Conservation (phyloP, 257 asterid genomes). For the Linderniella brevidens region DNA sequence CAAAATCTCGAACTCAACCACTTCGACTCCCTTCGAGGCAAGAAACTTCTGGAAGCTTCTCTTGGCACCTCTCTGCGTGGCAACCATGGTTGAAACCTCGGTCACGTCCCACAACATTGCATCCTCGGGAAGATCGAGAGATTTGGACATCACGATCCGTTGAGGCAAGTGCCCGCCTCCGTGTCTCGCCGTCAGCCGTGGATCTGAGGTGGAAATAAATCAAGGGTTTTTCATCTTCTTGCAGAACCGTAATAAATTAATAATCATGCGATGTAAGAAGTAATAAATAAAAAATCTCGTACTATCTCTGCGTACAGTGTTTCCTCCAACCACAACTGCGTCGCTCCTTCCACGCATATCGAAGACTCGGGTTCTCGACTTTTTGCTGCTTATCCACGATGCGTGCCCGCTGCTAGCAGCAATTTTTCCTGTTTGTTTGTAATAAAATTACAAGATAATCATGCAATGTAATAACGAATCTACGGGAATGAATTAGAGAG, state of each 20-base stretch:
- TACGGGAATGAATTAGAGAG: constrained; percentile 11
- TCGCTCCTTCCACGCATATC: constrained; percentile 94
- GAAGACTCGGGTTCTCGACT: constrained; percentile 67
- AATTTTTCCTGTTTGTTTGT: constrained; percentile 50
- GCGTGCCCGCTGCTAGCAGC: constrained; percentile 96
- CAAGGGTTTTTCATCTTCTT: constrained; percentile 12
- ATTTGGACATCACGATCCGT: constrained; percentile 73
- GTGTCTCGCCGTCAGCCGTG: constrained; percentile 85
- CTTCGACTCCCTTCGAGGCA: constrained; percentile 93
- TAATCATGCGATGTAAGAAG: constrained; percentile 10
- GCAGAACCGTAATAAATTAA: constrained; percentile 9
- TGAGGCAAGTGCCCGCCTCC: constrained; percentile 95
- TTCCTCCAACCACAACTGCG: constrained; percentile 97
- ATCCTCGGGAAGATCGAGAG: constrained; percentile 87
- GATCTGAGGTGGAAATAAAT: constrained; percentile 74
- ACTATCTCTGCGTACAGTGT: constrained; percentile 95
- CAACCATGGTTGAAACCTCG: constrained; percentile 78
- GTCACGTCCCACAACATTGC: constrained; percentile 81
- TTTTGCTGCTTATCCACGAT: constrained; percentile 91
- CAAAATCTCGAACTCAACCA: constrained; percentile 79
- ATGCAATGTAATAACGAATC: not conserved
- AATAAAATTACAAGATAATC: not conserved
- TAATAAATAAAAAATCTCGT: constrained; percentile 27
- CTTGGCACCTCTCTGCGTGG: constrained; percentile 90
- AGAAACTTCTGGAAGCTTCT: constrained; percentile 76